Percentiles rank a stretch among this genome's conserved stretches.
These are phyloP conservation scores for Oidiodendron maius DNA, from an alignment of 495 filamentous ascomycete species.

Conservation along the genomic window DNA sequence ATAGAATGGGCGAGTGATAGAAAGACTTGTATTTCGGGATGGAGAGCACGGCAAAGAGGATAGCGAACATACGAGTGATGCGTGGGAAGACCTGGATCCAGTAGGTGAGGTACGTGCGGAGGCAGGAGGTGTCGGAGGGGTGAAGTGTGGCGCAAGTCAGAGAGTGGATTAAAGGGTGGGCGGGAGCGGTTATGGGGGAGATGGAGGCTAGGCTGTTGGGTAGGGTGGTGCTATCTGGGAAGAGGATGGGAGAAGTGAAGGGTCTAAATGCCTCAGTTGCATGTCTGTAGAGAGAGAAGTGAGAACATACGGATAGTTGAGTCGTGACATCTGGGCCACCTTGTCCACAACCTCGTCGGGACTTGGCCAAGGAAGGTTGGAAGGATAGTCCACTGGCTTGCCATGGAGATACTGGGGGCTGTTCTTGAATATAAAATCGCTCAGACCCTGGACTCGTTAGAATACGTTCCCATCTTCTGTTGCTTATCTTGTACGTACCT, in stretches of 20 bases:
- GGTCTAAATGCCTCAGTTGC: conserved; percentile 32
- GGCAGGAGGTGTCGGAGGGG: conserved; percentile 78
- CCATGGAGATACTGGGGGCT: conserved; percentile 72
- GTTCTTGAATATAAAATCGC: conserved; percentile 65
- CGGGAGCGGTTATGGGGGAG: conserved; percentile 71
- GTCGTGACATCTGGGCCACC: conserved; percentile 69
- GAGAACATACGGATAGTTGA: conserved; percentile 74
- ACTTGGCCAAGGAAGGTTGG: conserved; percentile 64
- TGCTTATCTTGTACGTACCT: conserved; percentile 26
- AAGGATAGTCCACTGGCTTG: conserved; percentile 64
- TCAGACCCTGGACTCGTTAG: conserved; percentile 47
- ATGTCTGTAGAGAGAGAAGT: not conserved
- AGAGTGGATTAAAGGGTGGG: conserved; percentile 75
- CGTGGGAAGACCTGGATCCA: conserved; percentile 74
- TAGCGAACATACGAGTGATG: conserved; percentile 67
- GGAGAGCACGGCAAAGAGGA: conserved; percentile 62
- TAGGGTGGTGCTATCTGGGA: conserved; percentile 61
- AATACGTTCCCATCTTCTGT: not conserved
- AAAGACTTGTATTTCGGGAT: conserved; percentile 61
- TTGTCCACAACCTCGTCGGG: conserved; percentile 74
- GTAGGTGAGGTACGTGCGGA: conserved; percentile 76
- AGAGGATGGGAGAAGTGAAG: conserved; percentile 83
- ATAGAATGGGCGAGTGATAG: conserved; percentile 56
- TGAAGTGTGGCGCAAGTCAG: conserved; percentile 92
- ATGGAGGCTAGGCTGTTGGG: conserved; percentile 60